phyloP scores from a whole-genome alignment of 306 rosid genomes.

The Leucaena leucocephala region DNA sequence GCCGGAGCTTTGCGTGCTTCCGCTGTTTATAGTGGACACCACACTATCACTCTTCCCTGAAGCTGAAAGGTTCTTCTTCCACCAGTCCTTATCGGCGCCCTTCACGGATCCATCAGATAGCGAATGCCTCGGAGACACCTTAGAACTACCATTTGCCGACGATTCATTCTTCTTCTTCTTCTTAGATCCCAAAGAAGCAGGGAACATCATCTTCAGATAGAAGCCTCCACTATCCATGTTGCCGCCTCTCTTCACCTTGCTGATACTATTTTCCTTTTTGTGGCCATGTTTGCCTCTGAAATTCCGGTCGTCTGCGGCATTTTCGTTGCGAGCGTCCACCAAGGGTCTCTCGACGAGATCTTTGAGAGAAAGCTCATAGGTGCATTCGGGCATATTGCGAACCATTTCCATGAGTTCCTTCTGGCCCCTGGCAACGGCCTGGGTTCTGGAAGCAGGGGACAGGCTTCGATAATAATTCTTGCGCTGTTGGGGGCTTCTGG shows the following conservation, averaged over 20 bases:
- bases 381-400: constrained; percentile 76
- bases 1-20: constrained; percentile 62
- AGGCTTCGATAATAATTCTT: constrained; percentile 47
- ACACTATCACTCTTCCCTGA: constrained; percentile 55
- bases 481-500: constrained; percentile 43
- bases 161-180: constrained; percentile 48
- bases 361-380: constrained; percentile 82
- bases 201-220: constrained; percentile 71
- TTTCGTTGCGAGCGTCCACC: constrained; percentile 18
- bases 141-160: constrained; percentile 38
- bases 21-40: constrained; percentile 57
- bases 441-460: constrained; percentile 68
- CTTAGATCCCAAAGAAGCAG: constrained; percentile 54
- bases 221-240: constrained; percentile 63
- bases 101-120: constrained; percentile 44
- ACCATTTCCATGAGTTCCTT: constrained; percentile 95
- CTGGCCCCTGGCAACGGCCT: constrained; percentile 80
- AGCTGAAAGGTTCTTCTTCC: constrained; percentile 60
- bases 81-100: constrained; percentile 72
- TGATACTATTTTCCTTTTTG: constrained; percentile 19
- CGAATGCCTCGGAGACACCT: constrained; percentile 65
- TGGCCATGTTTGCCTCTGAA: constrained; percentile 12
- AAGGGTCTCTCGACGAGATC: constrained; percentile 77
- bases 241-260: constrained; percentile 38
- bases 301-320: constrained; percentile 11